Evolutionary conservation across 2,329 filamentous ascomycete species (phyloP).

Genomic region (Diaporthe citri): DNA sequence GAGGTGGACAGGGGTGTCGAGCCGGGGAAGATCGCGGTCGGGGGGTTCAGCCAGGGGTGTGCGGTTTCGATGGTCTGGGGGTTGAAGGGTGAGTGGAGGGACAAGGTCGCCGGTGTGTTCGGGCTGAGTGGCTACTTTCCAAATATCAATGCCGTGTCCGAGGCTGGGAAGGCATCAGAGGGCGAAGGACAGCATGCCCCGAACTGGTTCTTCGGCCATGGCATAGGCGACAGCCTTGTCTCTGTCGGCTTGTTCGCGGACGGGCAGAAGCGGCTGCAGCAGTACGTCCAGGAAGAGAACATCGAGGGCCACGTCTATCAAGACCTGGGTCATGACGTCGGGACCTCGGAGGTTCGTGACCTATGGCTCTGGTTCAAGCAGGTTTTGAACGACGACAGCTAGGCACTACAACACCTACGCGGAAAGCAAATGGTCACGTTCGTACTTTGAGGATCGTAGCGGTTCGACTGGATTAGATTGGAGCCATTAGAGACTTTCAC

Average conservation of each 20-base stretch:
- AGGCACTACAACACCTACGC: neutral
- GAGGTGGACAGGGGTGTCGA: constrained; percentile 27
- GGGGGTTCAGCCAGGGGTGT: constrained; percentile 35
- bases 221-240: constrained; percentile 22
- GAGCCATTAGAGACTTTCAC: neutral
- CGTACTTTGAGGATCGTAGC: too few relatives aligned
- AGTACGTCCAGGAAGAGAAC: constrained; percentile 20
- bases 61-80: constrained; percentile 37
- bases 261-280: constrained; percentile 32
- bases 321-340: constrained; percentile 28
- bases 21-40: constrained; percentile 33
- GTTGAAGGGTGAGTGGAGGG: constrained; percentile 19
- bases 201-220: constrained; percentile 35
- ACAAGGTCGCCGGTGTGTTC: constrained; percentile 33
- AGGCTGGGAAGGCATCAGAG: neutral
- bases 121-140: constrained; percentile 36
- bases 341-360: constrained; percentile 27
- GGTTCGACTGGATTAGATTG: neutral
- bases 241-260: constrained; percentile 24
- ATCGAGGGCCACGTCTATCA: constrained; percentile 36
- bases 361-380: constrained; percentile 36
- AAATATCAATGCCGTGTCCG: constrained; percentile 8
- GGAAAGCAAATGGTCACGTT: neutral
- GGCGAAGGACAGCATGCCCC: neutral
- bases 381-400: constrained; percentile 29